Evolutionary conservation across 2,329 filamentous ascomycete species (phyloP).

Genomic region (Chaetomium olivaceum): DNA sequence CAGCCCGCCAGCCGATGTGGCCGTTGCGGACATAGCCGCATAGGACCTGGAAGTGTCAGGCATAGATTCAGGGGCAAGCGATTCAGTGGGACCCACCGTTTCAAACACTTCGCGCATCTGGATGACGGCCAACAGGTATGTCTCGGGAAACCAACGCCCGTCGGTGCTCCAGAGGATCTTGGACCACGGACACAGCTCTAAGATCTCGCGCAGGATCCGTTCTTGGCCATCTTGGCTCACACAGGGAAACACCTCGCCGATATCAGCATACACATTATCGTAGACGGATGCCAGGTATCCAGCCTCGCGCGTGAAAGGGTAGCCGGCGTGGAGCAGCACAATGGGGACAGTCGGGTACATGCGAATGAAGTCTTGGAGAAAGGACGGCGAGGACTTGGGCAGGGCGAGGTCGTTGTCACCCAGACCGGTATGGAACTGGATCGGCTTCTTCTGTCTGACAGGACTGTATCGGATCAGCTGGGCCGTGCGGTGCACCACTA

Average conservation of each 20-base stretch:
- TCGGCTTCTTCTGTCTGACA: constrained; percentile 60
- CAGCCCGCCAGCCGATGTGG: constrained; percentile 62
- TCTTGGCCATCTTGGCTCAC: constrained; percentile 76
- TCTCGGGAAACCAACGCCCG: constrained; percentile 77
- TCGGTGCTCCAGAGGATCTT: constrained; percentile 82
- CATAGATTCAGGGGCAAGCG: background rate
- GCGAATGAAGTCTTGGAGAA: constrained; percentile 72
- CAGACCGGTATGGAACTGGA: constrained; percentile 82
- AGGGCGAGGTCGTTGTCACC: constrained; percentile 78
- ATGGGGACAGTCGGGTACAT: constrained; percentile 69
- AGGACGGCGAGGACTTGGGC: constrained; percentile 69
- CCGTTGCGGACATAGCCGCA: constrained; percentile 65
- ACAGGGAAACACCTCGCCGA: constrained; percentile 80
- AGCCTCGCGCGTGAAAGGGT: constrained; percentile 76
- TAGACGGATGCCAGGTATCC: constrained; percentile 78
- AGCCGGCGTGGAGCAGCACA: constrained; percentile 76
- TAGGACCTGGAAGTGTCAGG: constrained; percentile 52
- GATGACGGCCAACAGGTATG: constrained; percentile 69
- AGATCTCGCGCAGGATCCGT: constrained; percentile 65
- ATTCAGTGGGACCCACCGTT: constrained; percentile 48
- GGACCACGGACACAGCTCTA: constrained; percentile 72
- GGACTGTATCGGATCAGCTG: constrained; percentile 53
- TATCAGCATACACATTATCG: constrained; percentile 77
- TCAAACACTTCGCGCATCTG: constrained; percentile 73
- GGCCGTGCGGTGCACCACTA: constrained; percentile 65